phyloP scores from a whole-genome alignment of 495 filamentous ascomycete species.

The Penicillium paxilli region DNA sequence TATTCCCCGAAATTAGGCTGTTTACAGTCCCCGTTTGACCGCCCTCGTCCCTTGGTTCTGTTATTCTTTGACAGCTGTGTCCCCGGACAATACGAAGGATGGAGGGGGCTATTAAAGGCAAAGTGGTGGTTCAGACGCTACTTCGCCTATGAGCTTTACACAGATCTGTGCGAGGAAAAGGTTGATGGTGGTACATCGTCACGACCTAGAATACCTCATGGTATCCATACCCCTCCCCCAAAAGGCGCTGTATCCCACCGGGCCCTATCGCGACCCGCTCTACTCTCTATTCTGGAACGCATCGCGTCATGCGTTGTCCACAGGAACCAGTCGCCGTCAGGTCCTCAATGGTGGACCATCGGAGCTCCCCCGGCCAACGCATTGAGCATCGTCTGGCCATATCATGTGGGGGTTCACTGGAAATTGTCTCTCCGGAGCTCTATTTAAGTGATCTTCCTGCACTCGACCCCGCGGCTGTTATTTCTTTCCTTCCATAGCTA shows the following conservation, averaged over 20 bases:
- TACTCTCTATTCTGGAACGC: conserved; percentile 1
- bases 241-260: conserved; percentile 2
- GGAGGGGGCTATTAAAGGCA: too few species aligned
- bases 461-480: background rate
- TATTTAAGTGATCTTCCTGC: conserved; percentile 14
- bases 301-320: conserved; percentile 14
- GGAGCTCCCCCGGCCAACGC: conserved; percentile 9
- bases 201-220: background rate
- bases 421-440: conserved; percentile 3
- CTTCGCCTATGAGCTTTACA: too few species aligned
- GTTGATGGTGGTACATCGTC: too few species aligned
- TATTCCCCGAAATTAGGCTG: background rate
- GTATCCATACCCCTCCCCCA: background rate
- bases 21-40: background rate
- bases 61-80: too few species aligned
- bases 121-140: too few species aligned
- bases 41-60: background rate
- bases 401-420: background rate
- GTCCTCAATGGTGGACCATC: background rate
- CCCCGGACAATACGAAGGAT: too few species aligned
- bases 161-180: too few species aligned
- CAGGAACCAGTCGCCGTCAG: conserved; percentile 5
- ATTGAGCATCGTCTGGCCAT: conserved; percentile 13
- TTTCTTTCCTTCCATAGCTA: background rate
- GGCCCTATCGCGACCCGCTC: conserved; percentile 2